These are phyloP conservation scores for Juglanconis sp. DNA, from an alignment of 2,329 filamentous ascomycete species.

Conservation along the genomic window DNA sequence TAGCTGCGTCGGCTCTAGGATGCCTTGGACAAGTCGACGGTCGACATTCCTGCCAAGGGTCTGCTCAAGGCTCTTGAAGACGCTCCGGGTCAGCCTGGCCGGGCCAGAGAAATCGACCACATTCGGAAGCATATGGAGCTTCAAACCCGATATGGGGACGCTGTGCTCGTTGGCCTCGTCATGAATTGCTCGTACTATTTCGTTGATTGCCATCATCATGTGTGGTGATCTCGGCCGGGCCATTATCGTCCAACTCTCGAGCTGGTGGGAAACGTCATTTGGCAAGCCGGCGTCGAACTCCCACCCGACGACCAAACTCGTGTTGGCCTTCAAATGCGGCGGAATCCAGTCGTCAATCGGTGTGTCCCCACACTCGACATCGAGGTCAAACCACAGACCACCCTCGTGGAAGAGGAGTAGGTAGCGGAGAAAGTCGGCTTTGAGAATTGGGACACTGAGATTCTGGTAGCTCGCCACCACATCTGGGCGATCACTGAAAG, in stretches of 20 bases:
- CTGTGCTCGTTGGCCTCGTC: slow-evolving; percentile 3
- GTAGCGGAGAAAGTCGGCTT: slow-evolving; percentile 11
- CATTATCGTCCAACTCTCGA: slow-evolving; percentile 23
- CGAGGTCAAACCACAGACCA: slow-evolving; percentile 19
- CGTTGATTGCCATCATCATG: slow-evolving; percentile 20
- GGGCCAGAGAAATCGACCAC: slow-evolving; percentile 18
- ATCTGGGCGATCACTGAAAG: not conserved
- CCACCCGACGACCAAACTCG: not conserved
- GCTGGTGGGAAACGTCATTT: slow-evolving; percentile 20
- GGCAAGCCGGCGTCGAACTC: slow-evolving; percentile 17
- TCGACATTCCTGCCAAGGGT: slow-evolving; percentile 3
- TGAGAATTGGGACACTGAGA: slow-evolving; percentile 13
- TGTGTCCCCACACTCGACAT: slow-evolving; percentile 9
- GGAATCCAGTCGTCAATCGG: slow-evolving; percentile 4
- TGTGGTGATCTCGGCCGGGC: slow-evolving; percentile 19
- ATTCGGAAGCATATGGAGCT: slow-evolving; percentile 6
- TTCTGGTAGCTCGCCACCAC: not conserved
- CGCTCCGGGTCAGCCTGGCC: slow-evolving; percentile 10
- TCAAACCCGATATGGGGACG: slow-evolving; percentile 6
- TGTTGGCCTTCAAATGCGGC: not conserved
- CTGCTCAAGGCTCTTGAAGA: slow-evolving; percentile 12
- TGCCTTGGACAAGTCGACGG: not conserved
- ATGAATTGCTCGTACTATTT: slow-evolving; percentile 17
- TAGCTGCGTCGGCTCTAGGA: slow-evolving; percentile 19
- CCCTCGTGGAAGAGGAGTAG: slow-evolving; percentile 19